These are phyloP conservation scores for Pelargonium australe DNA, from an alignment of 441 rosid genomes.

Conservation along the genomic window DNA sequence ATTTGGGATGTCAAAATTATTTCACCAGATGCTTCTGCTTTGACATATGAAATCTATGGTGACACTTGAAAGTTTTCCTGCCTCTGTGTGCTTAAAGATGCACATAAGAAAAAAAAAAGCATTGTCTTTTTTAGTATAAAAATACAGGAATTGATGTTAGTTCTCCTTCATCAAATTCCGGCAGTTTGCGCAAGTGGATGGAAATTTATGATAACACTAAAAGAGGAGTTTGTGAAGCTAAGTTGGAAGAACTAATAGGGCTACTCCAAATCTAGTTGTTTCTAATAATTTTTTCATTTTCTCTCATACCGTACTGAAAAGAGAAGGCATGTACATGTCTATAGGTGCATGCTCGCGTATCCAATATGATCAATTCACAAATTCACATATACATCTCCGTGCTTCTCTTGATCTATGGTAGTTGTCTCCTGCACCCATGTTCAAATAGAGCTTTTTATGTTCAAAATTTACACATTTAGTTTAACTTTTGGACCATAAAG, in stretches of 20 bases:
- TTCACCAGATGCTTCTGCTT: not conserved
- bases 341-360: not conserved
- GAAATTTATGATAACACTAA: not conserved
- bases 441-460: not conserved
- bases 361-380: not conserved
- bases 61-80: not conserved
- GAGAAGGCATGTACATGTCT: not conserved
- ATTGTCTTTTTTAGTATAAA: not conserved
- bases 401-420: not conserved
- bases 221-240: not conserved
- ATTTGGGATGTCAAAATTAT: not conserved
- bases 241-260: not conserved
- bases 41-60: not conserved
- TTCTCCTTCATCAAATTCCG: not conserved
- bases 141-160: not conserved
- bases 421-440: not conserved
- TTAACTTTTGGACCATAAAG: not conserved
- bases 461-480: not conserved
- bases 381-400: not conserved
- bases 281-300: too few relatives aligned
- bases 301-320: not conserved
- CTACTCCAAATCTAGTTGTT: not conserved
- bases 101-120: not conserved
- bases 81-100: not conserved
- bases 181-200: not conserved